These are phyloP conservation scores for Lecanosticta acicola DNA, from an alignment of 2,329 filamentous ascomycete species.

Conservation along the genomic window DNA sequence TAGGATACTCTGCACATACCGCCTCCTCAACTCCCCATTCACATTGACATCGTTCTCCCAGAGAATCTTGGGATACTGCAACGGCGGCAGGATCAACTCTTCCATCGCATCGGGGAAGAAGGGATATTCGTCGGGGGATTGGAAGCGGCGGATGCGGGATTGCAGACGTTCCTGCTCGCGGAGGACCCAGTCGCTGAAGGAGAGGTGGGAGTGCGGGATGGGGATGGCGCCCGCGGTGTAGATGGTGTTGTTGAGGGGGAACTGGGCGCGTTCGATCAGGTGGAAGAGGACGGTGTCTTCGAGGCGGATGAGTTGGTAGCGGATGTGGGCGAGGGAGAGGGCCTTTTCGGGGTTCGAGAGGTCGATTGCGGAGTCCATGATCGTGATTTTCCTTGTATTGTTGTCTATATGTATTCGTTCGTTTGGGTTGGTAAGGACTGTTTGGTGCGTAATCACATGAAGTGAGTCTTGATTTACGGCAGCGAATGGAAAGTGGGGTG, in stretches of 20 bases:
- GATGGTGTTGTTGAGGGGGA: slow-evolving; percentile 83
- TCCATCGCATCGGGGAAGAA: slow-evolving; percentile 85
- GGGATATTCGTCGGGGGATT: slow-evolving; percentile 93
- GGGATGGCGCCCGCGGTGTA: slow-evolving; percentile 75
- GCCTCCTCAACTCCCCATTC: slow-evolving; percentile 77
- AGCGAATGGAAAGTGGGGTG: not conserved
- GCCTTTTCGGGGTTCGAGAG: slow-evolving; percentile 78
- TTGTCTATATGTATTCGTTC: too few species aligned
- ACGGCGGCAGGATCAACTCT: slow-evolving; percentile 74
- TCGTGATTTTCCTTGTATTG: too few species aligned
- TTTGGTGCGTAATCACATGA: too few species aligned
- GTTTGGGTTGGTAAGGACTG: slow-evolving; percentile 4
- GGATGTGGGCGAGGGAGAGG: slow-evolving; percentile 83
- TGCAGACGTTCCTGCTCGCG: slow-evolving; percentile 85
- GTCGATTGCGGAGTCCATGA: slow-evolving; percentile 87
- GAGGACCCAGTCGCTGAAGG: slow-evolving; percentile 92
- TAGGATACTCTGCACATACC: slow-evolving; percentile 78
- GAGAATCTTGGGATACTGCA: slow-evolving; percentile 82
- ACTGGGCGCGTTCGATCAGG: slow-evolving; percentile 96
- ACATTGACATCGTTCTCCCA: slow-evolving; percentile 86
- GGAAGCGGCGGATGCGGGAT: slow-evolving; percentile 87
- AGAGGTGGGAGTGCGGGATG: slow-evolving; percentile 67
- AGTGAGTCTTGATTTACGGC: not conserved
- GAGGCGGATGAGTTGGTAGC: slow-evolving; percentile 72
- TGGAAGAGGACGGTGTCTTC: slow-evolving; percentile 98